Evolutionary conservation across 345 rosid species (phyloP), one percentile per base, ranked within the genome.

Genomic region (Eutrema japonicum): DNA sequence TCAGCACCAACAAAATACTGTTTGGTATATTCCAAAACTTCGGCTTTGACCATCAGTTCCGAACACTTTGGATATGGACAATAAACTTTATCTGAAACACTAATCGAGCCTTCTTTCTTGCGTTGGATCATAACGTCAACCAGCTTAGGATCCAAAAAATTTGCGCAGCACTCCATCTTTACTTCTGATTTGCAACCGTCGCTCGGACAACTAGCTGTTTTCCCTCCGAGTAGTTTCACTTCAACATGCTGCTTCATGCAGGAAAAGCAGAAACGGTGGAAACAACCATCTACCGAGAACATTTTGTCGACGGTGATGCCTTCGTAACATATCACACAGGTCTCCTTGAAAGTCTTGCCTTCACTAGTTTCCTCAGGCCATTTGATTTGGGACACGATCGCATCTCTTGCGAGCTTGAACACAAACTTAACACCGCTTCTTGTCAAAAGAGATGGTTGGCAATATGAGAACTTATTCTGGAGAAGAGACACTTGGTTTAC

Each of bases 221-320:
- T 63, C 33, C 87, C 97, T 70, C 80, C 81, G 47, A 87, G 91
- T 76, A 93, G 71, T 68, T 86, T 88, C 69, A 82, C 88, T 79
- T 89, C 92, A 5, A 89, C 86, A 40, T 91, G 98, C 78, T 83
- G 88, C 72, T 82, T 93, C 92, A 91, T 89, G 69, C 98, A 93
- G 58, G 94, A 78, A 70, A 84, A 81, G 79, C 97, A 93, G 62
- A 81, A 93, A 13, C 92, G 80, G 58, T 91, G 96, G 65, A 79
- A 73, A 77, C 98, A 93, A 16, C 83, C 85, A 69, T 86, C 88
- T 53, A 93, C 78, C 1, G 85, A 64, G 70, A 91, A 93, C 79
- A 93, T 88, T 75, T 64, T 74, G 1, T 63, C 74, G 42, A 72
- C 75, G 54, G 81, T 82, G 50, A 78, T 79, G 74, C 87, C 94